These are phyloP conservation scores for Aphanomyces euteiches DNA, from an alignment of 352 stramenopile genomes.

Conservation along the genomic window DNA sequence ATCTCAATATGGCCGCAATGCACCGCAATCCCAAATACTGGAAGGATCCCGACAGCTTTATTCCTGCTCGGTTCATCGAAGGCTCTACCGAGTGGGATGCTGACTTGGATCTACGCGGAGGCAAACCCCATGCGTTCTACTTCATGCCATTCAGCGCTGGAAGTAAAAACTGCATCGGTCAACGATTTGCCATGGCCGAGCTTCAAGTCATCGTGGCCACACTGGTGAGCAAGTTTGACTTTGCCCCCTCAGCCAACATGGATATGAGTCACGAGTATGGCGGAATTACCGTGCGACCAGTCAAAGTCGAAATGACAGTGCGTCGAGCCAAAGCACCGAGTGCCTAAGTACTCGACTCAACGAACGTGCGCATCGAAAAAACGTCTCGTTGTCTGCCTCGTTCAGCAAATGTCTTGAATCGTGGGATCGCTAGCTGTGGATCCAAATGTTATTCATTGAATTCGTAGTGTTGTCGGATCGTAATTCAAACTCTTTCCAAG, in stretches of 20 bases:
- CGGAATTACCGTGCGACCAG: background rate
- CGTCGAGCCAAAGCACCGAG: background rate
- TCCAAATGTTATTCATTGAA: too few species aligned
- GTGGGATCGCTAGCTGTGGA: too few species aligned
- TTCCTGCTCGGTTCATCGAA: slow-evolving; percentile 43
- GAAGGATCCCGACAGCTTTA: slow-evolving; percentile 44
- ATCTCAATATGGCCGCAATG: slow-evolving; percentile 39
- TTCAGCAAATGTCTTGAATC: too few species aligned
- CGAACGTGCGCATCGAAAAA: too few species aligned
- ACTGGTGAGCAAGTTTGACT: slow-evolving; percentile 38
- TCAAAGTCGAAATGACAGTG: slow-evolving; percentile 1
- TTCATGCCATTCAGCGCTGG: slow-evolving; percentile 49
- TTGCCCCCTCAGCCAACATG: slow-evolving; percentile 4
- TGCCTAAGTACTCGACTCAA: background rate
- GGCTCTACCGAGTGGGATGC: background rate
- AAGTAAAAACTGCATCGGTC: slow-evolving; percentile 42
- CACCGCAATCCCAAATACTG: slow-evolving; percentile 46
- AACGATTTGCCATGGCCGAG: slow-evolving; percentile 44
- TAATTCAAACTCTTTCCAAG: too few species aligned
- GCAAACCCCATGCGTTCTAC: slow-evolving; percentile 33
- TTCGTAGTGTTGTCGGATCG: too few species aligned
- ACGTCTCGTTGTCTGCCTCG: too few species aligned
- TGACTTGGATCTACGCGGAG: slow-evolving; percentile 28
- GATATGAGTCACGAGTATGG: background rate
- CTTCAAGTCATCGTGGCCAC: slow-evolving; percentile 43